Conservation (phyloP, 306 rosid species). For the Sicyos edulis region DNA sequence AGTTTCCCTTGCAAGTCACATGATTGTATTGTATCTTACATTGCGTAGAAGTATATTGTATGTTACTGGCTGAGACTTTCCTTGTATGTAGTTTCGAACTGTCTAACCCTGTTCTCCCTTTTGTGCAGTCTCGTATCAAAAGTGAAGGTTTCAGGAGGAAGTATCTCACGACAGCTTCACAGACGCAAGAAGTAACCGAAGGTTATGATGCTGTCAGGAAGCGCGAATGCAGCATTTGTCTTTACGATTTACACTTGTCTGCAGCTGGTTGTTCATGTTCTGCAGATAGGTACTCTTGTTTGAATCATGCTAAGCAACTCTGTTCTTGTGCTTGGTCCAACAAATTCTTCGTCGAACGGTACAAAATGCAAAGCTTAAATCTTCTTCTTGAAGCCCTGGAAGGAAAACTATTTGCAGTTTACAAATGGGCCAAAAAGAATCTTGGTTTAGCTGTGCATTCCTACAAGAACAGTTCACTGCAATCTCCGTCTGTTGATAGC, state of each 20-base stretch:
- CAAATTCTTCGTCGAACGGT: slow-evolving; percentile 46
- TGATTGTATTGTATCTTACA: background rate
- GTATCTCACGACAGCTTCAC: slow-evolving; percentile 46
- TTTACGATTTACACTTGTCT: slow-evolving; percentile 59
- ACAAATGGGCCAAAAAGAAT: slow-evolving; percentile 64
- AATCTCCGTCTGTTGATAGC: slow-evolving; percentile 18
- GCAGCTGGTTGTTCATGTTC: slow-evolving; percentile 73
- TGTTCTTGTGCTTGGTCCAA: slow-evolving; percentile 72
- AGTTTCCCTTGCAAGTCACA: background rate
- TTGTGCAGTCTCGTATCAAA: slow-evolving; percentile 51
- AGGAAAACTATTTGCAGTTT: slow-evolving; percentile 55
- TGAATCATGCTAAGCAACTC: slow-evolving; percentile 64
- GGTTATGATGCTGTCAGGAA: slow-evolving; percentile 40
- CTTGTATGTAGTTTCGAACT: background rate
- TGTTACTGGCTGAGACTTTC: no score
- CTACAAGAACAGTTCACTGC: slow-evolving; percentile 26
- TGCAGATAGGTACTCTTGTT: slow-evolving; percentile 57
- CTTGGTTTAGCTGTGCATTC: slow-evolving; percentile 49
- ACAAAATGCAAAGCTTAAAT: slow-evolving; percentile 51
- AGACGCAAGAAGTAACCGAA: slow-evolving; percentile 40
- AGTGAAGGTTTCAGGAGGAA: slow-evolving; percentile 52
- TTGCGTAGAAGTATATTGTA: background rate
- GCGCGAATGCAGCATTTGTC: slow-evolving; percentile 73
- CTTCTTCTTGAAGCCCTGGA: slow-evolving; percentile 70
- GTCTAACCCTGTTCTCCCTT: background rate